Conservation (phyloP, 495 filamentous ascomycete genomes). For the Hypoxylon fuscum region DNA sequence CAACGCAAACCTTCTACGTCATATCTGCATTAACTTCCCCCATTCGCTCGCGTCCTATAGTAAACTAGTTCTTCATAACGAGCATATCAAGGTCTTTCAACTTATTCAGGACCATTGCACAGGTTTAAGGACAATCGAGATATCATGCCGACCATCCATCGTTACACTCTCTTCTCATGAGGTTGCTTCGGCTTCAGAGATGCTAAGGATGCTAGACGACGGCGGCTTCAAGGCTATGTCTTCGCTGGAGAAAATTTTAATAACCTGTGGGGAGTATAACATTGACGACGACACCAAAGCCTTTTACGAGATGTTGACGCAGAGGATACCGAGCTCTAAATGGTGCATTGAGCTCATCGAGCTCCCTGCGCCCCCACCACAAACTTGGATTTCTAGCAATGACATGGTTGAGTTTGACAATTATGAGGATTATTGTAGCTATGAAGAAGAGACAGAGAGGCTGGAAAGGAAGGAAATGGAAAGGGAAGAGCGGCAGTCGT, state of each 20-base stretch:
- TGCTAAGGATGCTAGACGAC: constrained; percentile 30
- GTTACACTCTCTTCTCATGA: not conserved
- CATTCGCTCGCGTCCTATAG: not conserved
- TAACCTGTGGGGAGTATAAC: constrained; percentile 28
- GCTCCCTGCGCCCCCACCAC: constrained; percentile 35
- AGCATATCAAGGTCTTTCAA: constrained; percentile 32
- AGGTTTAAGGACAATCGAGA: constrained; percentile 33
- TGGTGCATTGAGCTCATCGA: constrained; percentile 36
- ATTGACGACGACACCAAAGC: constrained; percentile 9
- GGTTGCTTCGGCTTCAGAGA: constrained; percentile 10
- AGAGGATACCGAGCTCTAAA: constrained; percentile 31
- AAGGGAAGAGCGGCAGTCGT: constrained; percentile 11
- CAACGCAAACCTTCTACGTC: not conserved
- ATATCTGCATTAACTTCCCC: not conserved
- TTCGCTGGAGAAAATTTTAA: constrained; percentile 38
- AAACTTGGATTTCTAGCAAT: constrained; percentile 28
- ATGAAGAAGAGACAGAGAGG: not conserved
- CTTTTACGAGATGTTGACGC: constrained; percentile 23
- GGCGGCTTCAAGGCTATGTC: constrained; percentile 33
- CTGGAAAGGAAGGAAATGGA: not conserved
- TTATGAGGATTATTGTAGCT: constrained; percentile 33
- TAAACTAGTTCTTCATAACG: constrained; percentile 6
- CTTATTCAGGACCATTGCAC: constrained; percentile 36
- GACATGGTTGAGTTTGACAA: constrained; percentile 37
- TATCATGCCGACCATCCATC: constrained; percentile 13